These are phyloP conservation scores for Fonsecaea nubica DNA, from an alignment of 2,329 filamentous ascomycete genomes.

Conservation along the genomic window DNA sequence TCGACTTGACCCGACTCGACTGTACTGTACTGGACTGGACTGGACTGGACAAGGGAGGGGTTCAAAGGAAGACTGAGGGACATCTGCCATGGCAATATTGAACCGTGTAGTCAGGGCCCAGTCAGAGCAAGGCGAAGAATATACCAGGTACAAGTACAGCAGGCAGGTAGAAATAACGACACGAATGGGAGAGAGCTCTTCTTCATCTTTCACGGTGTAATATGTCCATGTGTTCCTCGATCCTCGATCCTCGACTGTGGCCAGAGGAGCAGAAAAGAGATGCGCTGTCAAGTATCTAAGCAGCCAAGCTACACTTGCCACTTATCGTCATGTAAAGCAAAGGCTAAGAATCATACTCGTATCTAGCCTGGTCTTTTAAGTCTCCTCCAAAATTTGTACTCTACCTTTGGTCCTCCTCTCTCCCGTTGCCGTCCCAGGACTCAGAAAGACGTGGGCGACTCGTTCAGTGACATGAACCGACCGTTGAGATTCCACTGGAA, in stretches of 20 bases:
- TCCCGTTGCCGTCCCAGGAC: neutral
- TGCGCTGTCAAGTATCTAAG: neutral
- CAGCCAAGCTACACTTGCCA: neutral
- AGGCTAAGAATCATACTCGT: neutral
- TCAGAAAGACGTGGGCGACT: neutral
- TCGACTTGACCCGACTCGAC: too few relatives aligned
- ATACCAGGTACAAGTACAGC: neutral
- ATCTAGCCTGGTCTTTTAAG: neutral
- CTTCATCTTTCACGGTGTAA: too few relatives aligned
- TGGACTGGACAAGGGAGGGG: too few relatives aligned
- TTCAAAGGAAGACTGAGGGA: too few relatives aligned
- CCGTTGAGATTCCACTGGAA: neutral
- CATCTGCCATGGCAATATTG: too few relatives aligned
- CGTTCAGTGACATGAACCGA: neutral
- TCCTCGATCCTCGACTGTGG: neutral
- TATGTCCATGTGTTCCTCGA: neutral
- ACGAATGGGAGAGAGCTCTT: too few relatives aligned
- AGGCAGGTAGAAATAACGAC: too few relatives aligned
- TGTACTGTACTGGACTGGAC: too few relatives aligned
- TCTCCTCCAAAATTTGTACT: neutral
- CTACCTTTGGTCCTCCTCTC: neutral
- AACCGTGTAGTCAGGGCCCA: too few relatives aligned
- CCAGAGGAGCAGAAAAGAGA: neutral
- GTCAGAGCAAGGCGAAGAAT: neutral
- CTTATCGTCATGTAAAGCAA: constrained; percentile 6